Evolutionary conservation across 2,329 filamentous ascomycete genomes (phyloP), one percentile per base, ranked within the genome.

Genomic region (Ceratocystis eucalypticola): DNA sequence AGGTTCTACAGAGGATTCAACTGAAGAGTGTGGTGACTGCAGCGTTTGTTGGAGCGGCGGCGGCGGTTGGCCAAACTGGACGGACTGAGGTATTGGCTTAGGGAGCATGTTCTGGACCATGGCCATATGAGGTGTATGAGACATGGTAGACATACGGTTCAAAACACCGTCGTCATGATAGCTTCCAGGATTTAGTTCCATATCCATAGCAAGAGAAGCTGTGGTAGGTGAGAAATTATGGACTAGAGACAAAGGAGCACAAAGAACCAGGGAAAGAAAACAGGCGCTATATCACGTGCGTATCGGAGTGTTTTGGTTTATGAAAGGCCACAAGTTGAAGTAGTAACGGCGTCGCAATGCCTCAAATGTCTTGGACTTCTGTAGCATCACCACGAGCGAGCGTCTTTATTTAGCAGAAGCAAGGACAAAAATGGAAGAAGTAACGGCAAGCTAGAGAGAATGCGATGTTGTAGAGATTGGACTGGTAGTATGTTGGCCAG

Each of bases 261-360:
- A 45, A 37, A 62, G 17, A 48, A 1, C 25, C 3, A n/a, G 28
- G 33, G 37, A 37, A 63, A n/a, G 3, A n/a, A 63, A 17, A 17
- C 22, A 8, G 25, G 45, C 5, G 15, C 53, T 57, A 22, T 22
- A 22, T 30, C 12, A 57, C 22, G n/a, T 50, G 46, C 46, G 46
- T 20, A 22, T 50, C 46, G 37, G 30, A 7, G 62, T n/a, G 25
- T 41, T 30, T 64, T 50, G 62, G 48, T 48, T 53, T 64, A 44
- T 57, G 22, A 30, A 57, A 28, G 25, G 22, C 22, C 25, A 30
- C 25, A 57, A 57, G 15, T 57, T 22, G 41, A 41, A 37, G 62
- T 62, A 53, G 48, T 64, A 30, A 57, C 53, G 53, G 53, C 53
- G 53, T 64, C 62, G 62, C 62, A 64, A 22, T 30, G 62, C 62